These are phyloP conservation scores for Saccharomyces uvarum DNA, from an alignment of 1,139 yeast species.

Conservation along the genomic window DNA sequence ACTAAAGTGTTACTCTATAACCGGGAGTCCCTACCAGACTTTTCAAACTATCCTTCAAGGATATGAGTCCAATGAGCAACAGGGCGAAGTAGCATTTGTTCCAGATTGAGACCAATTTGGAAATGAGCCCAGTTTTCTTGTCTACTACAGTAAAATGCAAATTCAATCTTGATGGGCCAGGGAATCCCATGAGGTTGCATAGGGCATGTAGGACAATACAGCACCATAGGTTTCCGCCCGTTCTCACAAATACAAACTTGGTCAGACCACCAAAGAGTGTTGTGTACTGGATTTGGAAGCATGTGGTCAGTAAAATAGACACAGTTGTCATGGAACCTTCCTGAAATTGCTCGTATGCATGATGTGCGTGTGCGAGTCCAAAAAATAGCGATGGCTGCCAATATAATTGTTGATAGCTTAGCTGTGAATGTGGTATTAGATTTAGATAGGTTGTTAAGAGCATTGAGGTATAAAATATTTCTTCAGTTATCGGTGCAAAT, in stretches of 20 bases:
- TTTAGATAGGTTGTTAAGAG: constrained; percentile 38
- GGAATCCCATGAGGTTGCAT: constrained; percentile 79
- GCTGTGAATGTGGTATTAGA: constrained; percentile 27
- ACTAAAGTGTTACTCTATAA: background rate
- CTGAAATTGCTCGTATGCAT: constrained; percentile 51
- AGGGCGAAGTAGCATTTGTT: constrained; percentile 17
- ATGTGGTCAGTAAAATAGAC: constrained; percentile 37
- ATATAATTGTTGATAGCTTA: constrained; percentile 30
- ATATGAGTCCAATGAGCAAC: constrained; percentile 15
- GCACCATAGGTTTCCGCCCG: constrained; percentile 52
- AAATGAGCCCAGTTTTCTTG: constrained; percentile 2
- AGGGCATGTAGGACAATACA: constrained; percentile 58
- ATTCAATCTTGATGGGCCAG: constrained; percentile 33
- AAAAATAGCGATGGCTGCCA: constrained; percentile 60
- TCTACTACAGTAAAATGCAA: constrained; percentile 14
- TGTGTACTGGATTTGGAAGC: constrained; percentile 66
- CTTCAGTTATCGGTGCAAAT: constrained; percentile 86
- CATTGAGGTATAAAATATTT: constrained; percentile 65
- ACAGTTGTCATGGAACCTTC: constrained; percentile 26
- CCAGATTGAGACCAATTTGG: constrained; percentile 18
- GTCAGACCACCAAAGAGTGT: constrained; percentile 74
- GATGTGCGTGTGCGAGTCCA: constrained; percentile 90
- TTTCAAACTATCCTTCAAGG: constrained; percentile 11
- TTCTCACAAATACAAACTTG: constrained; percentile 46
- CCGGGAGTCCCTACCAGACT: background rate